phyloP scores from a whole-genome alignment of 1,284 basidiomycete species.

The Irpex sp. region DNA sequence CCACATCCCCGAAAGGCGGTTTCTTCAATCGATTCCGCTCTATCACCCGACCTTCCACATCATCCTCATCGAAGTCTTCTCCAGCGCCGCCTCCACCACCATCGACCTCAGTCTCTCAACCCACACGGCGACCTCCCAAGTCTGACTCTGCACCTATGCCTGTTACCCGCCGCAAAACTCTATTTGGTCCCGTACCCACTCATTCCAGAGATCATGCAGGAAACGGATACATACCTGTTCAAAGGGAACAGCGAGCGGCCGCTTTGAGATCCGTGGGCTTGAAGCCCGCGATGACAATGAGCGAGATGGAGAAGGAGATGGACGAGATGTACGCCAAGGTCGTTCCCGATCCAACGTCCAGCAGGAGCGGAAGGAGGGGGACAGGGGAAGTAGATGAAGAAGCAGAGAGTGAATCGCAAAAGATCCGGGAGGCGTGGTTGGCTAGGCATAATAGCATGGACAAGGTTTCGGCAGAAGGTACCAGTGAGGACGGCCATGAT shows the following conservation, averaged over 20 bases:
- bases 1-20: neutral
- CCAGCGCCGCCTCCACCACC: neutral
- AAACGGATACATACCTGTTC: neutral
- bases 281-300: constrained; percentile 19
- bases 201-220: neutral
- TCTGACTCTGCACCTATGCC: neutral
- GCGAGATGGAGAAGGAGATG: constrained; percentile 29
- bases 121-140: neutral
- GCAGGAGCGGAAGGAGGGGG: constrained; percentile 6
- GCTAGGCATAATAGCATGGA: constrained; percentile 16
- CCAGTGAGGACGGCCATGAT: neutral
- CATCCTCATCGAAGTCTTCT: neutral
- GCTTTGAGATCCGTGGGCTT: constrained; percentile 3
- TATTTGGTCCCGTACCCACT: neutral
- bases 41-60: neutral
- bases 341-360: constrained; percentile 10
- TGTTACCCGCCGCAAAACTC: neutral
- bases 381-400: constrained; percentile 18
- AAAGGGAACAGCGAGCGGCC: constrained; percentile 2
- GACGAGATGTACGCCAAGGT: constrained; percentile 25
- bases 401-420: constrained; percentile 23
- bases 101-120: neutral
- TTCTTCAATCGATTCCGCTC: neutral
- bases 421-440: constrained; percentile 29
- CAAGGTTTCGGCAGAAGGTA: neutral